A percentile compares a stretch with the other conserved stretches of the same genome.
Conservation (phyloP, 1,284 basidiomycete species). For the Mycosarcoma mackinlayi region DNA sequence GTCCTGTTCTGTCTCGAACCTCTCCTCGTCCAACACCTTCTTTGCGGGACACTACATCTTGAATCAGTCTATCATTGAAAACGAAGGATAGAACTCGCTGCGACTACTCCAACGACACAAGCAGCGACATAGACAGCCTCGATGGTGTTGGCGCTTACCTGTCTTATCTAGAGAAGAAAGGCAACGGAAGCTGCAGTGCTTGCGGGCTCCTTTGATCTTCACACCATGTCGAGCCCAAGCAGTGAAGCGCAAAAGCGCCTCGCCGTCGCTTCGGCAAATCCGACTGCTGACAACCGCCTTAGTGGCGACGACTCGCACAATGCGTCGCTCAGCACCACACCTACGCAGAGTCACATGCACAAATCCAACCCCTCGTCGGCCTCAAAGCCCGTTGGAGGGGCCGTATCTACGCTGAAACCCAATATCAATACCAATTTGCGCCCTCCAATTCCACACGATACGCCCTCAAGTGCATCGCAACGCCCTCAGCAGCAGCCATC, state of each 20-base stretch:
- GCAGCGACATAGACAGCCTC: too few species aligned
- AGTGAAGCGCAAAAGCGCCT: slow-evolving; percentile 40
- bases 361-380: slow-evolving; percentile 34
- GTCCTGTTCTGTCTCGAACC: too few species aligned
- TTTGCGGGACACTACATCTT: too few species aligned
- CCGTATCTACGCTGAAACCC: slow-evolving; percentile 20
- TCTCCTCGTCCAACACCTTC: too few species aligned
- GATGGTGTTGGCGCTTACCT: not conserved
- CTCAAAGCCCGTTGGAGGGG: slow-evolving; percentile 8
- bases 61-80: too few species aligned
- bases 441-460: slow-evolving; percentile 29
- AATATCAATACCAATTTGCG: slow-evolving; percentile 31
- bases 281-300: slow-evolving; percentile 1
- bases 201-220: not conserved
- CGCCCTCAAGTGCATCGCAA: slow-evolving; percentile 8
- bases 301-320: slow-evolving; percentile 32
- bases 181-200: not conserved
- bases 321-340: slow-evolving; percentile 55
- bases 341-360: slow-evolving; percentile 50
- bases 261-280: slow-evolving; percentile 5
- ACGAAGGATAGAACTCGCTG: too few species aligned
- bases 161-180: not conserved
- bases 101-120: too few species aligned
- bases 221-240: slow-evolving; percentile 24
- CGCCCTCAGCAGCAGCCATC: slow-evolving; percentile 32